Evolutionary conservation across 208 protist genomes (phyloP).

Genomic region (Acanthamoeba castellanii): DNA sequence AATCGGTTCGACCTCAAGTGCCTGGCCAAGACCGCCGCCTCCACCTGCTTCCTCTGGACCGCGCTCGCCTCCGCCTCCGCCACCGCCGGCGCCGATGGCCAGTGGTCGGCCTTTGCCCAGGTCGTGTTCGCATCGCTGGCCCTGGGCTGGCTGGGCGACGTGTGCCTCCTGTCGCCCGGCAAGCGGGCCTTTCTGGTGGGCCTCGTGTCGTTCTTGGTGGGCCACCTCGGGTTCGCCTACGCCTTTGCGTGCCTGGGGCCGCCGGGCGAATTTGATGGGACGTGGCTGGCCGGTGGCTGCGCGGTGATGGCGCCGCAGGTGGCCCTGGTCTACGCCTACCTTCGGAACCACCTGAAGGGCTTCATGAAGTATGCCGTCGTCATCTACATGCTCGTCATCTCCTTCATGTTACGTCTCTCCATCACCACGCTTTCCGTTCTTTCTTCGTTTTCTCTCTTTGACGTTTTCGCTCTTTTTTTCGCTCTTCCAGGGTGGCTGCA

Average conservation of each 20-base stretch:
- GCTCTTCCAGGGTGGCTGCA: neutral
- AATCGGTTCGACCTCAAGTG: neutral
- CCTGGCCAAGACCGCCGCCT: neutral
- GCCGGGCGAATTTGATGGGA: neutral
- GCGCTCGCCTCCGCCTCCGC: neutral
- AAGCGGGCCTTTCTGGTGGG: neutral
- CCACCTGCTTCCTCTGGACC: neutral
- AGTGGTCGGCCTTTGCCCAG: neutral
- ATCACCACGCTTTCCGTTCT: neutral
- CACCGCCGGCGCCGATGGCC: neutral
- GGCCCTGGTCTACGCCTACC: slow-evolving; percentile 8
- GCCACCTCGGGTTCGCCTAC: neutral
- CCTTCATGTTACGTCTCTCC: neutral
- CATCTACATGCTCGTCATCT: neutral
- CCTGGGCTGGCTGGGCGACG: slow-evolving; percentile 18
- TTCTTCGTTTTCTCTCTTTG: neutral
- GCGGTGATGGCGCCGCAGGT: neutral
- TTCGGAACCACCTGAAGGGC: neutral
- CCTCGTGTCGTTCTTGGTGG: neutral
- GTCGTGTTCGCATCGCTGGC: neutral
- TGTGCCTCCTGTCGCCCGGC: neutral
- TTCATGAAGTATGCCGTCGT: neutral
- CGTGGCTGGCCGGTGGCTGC: neutral
- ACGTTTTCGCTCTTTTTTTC: neutral
- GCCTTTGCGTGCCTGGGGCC: neutral